phyloP scores from a whole-genome alignment of 495 filamentous ascomycete species.

The Aspergillus heteromorphus region DNA sequence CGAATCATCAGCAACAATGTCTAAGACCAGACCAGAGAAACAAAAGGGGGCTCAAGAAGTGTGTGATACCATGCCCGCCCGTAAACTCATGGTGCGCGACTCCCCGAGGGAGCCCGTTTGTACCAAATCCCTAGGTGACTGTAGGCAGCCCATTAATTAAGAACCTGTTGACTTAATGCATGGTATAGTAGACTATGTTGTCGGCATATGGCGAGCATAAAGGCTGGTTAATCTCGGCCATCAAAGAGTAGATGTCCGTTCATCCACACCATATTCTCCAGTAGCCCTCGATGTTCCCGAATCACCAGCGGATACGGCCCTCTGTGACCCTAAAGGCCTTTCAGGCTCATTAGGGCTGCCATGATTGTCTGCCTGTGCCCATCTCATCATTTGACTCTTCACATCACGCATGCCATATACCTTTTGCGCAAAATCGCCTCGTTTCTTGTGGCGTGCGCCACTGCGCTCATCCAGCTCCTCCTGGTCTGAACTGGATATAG shows the following conservation, averaged over 20 bases:
- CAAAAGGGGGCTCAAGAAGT: background rate
- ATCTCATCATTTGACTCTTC: constrained; percentile 36
- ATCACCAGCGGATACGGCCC: background rate
- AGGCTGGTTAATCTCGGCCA: background rate
- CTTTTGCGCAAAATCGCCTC: constrained; percentile 25
- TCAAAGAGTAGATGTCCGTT: background rate
- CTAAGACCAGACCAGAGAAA: background rate
- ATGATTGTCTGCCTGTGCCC: constrained; percentile 29
- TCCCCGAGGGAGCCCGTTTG: too few relatives aligned
- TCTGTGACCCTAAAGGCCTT: background rate
- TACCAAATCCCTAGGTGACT: background rate
- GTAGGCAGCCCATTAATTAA: background rate
- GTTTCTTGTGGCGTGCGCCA: constrained; percentile 27
- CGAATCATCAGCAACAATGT: background rate
- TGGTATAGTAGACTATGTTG: too few relatives aligned
- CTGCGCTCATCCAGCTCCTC: constrained; percentile 59
- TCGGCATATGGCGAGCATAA: too few relatives aligned
- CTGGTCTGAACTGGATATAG: constrained; percentile 69
- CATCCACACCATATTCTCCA: background rate
- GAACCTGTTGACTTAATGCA: too few relatives aligned
- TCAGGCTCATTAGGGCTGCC: background rate
- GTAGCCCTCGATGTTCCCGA: background rate
- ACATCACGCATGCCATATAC: constrained; percentile 40
- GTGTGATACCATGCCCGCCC: too few relatives aligned
- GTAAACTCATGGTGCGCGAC: too few relatives aligned